Evolutionary conservation across 306 rosid species (phyloP), one percentile per base, ranked within the genome.

Genomic region (Pyrus communis): DNA sequence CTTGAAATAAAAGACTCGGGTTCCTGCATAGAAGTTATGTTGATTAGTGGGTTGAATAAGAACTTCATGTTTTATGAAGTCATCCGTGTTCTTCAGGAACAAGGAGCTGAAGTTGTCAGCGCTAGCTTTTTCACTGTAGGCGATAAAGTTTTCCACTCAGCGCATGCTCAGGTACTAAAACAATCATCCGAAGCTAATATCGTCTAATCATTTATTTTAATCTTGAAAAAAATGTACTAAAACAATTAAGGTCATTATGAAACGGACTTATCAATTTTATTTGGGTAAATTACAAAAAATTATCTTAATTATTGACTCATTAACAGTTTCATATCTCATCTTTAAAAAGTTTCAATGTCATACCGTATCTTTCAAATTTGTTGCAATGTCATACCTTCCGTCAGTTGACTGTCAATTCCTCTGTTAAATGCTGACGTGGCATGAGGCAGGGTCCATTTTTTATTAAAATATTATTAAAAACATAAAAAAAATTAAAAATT

Each of bases 31-130:
- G 86, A 90, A 76, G 87, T 92, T 69, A 57, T 79, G 82, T 22
- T 92, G 69, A 85, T 92, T 21, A 83, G 85, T 79, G 86, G 89
- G 5, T 9, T 85, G 71, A 75, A 80, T 40, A 87, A 80, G 82
- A 86, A 70, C 76, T 83, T 90, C 84, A 84, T 82, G 93, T 46
- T 90, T 3, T 73, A 77, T 64, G 86, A 90, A 82, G 79, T 90
- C 2, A 87, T 90, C 18, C 64, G 74, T 64, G 75, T 90, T 30
- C 82, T 92, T 9, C 82, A 92, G 65, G 86, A 92, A 84, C 93
- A 92, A 86, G 96, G 93, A 25, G 93, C 92, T 9, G 84, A 90
- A 67, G 97, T 88, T 49, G 84, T 92, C 6, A 83, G 68, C 17
- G 87, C 89, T 17, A 88, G 81, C 75, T 82, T 78, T 65, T 82